Evolutionary conservation across 2,329 filamentous ascomycete genomes (phyloP).

Genomic region (Cladosporium colombiae): DNA sequence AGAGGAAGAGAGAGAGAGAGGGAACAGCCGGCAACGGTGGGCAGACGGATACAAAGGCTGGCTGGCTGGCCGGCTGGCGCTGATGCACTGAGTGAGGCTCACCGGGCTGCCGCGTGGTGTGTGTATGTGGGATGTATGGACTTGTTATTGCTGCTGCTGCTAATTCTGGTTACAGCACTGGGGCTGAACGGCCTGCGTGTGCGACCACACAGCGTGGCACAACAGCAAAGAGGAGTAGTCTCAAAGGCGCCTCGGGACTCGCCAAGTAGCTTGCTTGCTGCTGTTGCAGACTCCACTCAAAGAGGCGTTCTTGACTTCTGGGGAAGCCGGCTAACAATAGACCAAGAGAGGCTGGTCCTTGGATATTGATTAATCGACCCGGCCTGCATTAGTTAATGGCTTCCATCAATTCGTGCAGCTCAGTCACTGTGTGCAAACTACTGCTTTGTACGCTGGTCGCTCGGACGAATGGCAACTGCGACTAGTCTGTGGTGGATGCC

Average conservation of each 20-base stretch:
- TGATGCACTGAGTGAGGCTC: neutral
- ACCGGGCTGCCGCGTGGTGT: neutral
- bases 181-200: neutral
- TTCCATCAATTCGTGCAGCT: neutral
- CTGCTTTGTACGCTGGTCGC: neutral
- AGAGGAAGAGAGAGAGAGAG: neutral
- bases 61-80: no score
- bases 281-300: neutral
- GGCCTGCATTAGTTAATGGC: neutral
- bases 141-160: neutral
- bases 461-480: neutral
- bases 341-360: neutral
- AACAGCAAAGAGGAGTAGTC: neutral
- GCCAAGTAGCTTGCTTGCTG: neutral
- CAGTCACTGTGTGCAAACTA: neutral
- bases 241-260: neutral
- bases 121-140: neutral
- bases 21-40: neutral
- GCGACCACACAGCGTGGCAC: neutral
- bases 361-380: neutral
- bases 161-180: neutral
- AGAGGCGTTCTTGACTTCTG: neutral
- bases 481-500: neutral
- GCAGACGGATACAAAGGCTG: neutral
- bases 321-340: conserved; percentile 8